These are phyloP conservation scores for Candida easanensis DNA, from an alignment of 805 yeast genomes.

Conservation along the genomic window DNA sequence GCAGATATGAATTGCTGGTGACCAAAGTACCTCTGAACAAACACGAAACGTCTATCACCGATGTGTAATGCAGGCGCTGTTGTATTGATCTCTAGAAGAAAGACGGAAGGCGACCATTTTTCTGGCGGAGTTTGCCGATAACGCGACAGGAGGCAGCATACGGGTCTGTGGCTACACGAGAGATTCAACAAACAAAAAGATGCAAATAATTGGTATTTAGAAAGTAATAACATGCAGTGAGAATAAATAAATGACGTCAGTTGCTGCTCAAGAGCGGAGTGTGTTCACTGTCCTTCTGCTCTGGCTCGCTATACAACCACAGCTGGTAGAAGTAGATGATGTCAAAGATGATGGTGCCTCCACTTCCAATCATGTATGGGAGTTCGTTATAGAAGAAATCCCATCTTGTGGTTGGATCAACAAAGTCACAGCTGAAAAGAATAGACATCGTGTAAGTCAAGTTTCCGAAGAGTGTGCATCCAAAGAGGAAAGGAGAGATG, in stretches of 20 bases:
- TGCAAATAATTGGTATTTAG: too few relatives aligned
- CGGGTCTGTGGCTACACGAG: too few relatives aligned
- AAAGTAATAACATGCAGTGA: too few relatives aligned
- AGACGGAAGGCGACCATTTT: too few relatives aligned
- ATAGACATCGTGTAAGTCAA: conserved; percentile 74
- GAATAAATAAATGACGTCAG: background rate
- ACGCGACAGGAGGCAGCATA: too few relatives aligned
- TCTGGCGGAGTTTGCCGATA: too few relatives aligned
- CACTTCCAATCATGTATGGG: conserved; percentile 81
- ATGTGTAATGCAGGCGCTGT: too few relatives aligned
- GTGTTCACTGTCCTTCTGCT: conserved; percentile 12
- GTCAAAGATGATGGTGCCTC: conserved; percentile 84
- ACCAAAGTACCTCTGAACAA: too few relatives aligned
- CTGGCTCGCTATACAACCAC: conserved; percentile 29
- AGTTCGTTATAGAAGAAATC: conserved; percentile 63
- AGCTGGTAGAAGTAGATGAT: conserved; percentile 64
- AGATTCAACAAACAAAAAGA: too few relatives aligned
- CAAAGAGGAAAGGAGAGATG: conserved; percentile 74
- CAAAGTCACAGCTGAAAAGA: conserved; percentile 57
- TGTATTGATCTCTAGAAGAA: too few relatives aligned
- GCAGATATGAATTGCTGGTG: too few relatives aligned
- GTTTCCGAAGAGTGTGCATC: conserved; percentile 78
- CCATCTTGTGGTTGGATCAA: conserved; percentile 35
- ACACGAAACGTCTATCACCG: too few relatives aligned
- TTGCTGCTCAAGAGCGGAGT: conserved; percentile 10